These are phyloP conservation scores for Ambrosia artemisiifolia DNA, from an alignment of 129 eudicot genomes.

Conservation along the genomic window DNA sequence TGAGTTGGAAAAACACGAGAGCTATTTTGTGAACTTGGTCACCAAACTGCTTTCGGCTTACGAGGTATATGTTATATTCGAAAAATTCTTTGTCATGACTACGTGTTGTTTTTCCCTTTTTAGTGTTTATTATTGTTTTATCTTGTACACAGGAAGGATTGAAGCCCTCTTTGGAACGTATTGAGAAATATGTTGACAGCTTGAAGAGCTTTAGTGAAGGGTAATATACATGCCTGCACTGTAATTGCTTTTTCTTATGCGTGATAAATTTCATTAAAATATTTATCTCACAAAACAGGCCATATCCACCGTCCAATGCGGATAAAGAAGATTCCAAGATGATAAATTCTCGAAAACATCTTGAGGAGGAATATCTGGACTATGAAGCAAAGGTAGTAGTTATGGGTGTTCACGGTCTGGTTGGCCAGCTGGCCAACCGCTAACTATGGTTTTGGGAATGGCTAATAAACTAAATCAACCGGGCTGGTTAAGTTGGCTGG, in stretches of 20 bases:
- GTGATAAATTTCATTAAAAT: background rate
- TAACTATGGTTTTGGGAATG: background rate
- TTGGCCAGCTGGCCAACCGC: background rate
- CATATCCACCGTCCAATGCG: constrained; percentile 31
- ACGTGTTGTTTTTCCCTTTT: background rate
- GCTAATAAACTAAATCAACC: background rate
- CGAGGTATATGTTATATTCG: constrained; percentile 42
- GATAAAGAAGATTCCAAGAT: constrained; percentile 49
- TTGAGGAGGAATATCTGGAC: constrained; percentile 94
- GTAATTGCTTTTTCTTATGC: constrained; percentile 5
- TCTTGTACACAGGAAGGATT: constrained; percentile 58
- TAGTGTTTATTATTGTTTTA: constrained; percentile 8
- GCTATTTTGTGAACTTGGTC: constrained; percentile 69
- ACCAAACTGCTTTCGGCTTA: constrained; percentile 66
- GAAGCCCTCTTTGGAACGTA: constrained; percentile 69
- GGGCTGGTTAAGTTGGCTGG: background rate
- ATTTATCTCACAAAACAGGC: constrained; percentile 31
- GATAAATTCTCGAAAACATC: constrained; percentile 57
- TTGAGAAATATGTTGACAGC: constrained; percentile 61
- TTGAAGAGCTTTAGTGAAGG: constrained; percentile 63
- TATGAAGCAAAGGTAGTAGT: constrained; percentile 78
- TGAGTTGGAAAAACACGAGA: constrained; percentile 80
- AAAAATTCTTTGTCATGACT: background rate
- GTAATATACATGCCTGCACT: constrained; percentile 19
- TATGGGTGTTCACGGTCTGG: background rate